Percentiles rank a stretch among this genome's conserved stretches.
Evolutionary conservation across 805 yeast genomes (phyloP).

Genomic region (Kodamaea jinghongensis): DNA sequence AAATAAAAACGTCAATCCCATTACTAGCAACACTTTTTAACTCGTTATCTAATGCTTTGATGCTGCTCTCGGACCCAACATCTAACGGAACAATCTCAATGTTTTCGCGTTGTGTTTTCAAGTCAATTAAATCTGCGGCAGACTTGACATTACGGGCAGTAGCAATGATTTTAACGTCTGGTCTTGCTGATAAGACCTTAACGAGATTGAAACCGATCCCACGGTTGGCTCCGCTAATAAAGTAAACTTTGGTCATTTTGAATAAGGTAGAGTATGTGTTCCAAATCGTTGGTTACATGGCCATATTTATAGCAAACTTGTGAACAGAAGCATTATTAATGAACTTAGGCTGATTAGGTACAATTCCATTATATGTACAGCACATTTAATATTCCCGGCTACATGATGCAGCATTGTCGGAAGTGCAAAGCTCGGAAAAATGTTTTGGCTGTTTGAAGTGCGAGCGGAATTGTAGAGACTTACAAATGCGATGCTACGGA

Average conservation of each 20-base stretch:
- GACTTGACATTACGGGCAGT: conserved; percentile 32
- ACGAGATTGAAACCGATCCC: conserved; percentile 35
- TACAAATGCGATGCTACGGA: too few relatives aligned
- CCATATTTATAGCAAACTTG: too few relatives aligned
- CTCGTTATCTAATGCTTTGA: conserved; percentile 14
- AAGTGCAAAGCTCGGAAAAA: too few relatives aligned
- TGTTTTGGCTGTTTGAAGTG: too few relatives aligned
- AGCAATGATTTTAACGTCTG: conserved; percentile 36
- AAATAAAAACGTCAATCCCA: conserved; percentile 32
- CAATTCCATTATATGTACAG: too few relatives aligned
- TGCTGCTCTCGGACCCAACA: conserved; percentile 19
- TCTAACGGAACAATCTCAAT: conserved; percentile 20
- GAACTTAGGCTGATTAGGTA: too few relatives aligned
- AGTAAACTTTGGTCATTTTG: conserved; percentile 18
- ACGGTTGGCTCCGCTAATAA: conserved; percentile 42
- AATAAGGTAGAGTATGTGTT: too few relatives aligned
- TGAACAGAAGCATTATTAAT: too few relatives aligned
- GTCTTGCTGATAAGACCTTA: conserved; percentile 1
- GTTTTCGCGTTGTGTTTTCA: conserved; percentile 10
- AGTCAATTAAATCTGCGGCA: conserved; percentile 16
- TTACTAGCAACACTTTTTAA: conserved; percentile 2
- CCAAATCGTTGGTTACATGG: too few relatives aligned
- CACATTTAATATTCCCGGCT: too few relatives aligned
- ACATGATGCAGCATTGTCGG: too few relatives aligned
- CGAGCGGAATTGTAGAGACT: too few relatives aligned